Evolutionary conservation across 495 filamentous ascomycete genomes (phyloP).

Genomic region (Talaromyces thailandensis): DNA sequence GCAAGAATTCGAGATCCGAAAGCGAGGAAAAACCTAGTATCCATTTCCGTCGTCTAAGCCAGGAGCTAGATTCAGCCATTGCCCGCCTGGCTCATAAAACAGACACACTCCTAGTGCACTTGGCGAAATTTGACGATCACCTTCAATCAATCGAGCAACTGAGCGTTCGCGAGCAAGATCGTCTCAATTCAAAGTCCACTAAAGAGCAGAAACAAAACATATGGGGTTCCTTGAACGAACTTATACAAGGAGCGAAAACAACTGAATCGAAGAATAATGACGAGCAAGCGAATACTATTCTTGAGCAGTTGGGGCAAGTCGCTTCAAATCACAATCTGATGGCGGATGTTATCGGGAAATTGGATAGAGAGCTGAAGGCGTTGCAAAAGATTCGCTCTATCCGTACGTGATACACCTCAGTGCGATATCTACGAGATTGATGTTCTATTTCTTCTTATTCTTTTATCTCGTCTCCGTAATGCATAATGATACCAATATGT

Average conservation of each 20-base stretch:
- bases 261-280: neutral
- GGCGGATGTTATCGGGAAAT: conserved; percentile 10
- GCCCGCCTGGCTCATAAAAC: conserved; percentile 28
- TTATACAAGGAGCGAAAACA: conserved; percentile 9
- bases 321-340: conserved; percentile 20
- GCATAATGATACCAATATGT: neutral
- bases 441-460: no score
- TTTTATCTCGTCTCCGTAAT: neutral
- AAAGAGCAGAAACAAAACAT: neutral
- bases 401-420: neutral
- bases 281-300: conserved; percentile 10
- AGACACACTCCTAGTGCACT: conserved; percentile 23
- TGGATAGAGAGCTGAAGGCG: conserved; percentile 14
- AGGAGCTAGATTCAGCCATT: conserved; percentile 30
- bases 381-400: conserved; percentile 10
- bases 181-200: neutral
- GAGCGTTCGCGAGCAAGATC: conserved; percentile 17
- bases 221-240: conserved; percentile 9
- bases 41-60: conserved; percentile 25
- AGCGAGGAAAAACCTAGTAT: neutral
- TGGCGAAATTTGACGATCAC: conserved; percentile 33
- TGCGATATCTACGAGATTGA: neutral
- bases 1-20: neutral
- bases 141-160: conserved; percentile 30
- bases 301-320: conserved; percentile 11